Evolutionary conservation across 768 basidiomycete species (phyloP).

Genomic region (Boletus eberwhitei): DNA sequence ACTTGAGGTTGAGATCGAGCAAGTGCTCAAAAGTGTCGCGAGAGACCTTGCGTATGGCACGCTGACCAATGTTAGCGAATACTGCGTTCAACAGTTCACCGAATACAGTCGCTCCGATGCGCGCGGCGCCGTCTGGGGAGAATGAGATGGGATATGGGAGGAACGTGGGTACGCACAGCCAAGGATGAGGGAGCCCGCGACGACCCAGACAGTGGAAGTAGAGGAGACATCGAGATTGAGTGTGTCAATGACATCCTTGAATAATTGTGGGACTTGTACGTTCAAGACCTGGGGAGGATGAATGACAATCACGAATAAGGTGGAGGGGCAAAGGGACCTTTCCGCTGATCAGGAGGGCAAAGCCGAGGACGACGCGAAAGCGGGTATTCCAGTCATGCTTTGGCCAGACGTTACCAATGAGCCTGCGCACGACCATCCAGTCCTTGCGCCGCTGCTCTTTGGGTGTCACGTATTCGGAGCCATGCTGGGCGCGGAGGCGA

Average conservation of each 20-base stretch:
- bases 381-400: constrained; percentile 79
- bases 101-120: constrained; percentile 86
- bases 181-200: constrained; percentile 85
- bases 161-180: constrained; percentile 65
- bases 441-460: constrained; percentile 69
- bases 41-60: constrained; percentile 91
- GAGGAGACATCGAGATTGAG: constrained; percentile 80
- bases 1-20: constrained; percentile 84
- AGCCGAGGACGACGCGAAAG: constrained; percentile 75
- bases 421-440: constrained; percentile 78
- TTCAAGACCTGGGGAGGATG: constrained; percentile 67
- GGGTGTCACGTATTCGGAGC: constrained; percentile 11
- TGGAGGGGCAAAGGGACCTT: constrained; percentile 54
- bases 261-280: constrained; percentile 96
- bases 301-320: not conserved
- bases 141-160: not conserved
- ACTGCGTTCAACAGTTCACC: constrained; percentile 92
- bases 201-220: constrained; percentile 79
- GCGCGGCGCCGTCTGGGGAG: constrained; percentile 77
- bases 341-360: constrained; percentile 74
- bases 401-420: constrained; percentile 94
- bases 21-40: constrained; percentile 95
- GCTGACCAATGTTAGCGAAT: constrained; percentile 94
- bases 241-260: constrained; percentile 88
- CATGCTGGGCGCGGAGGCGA: constrained; percentile 11